A percentile compares a stretch with the other conserved stretches of the same genome.
phyloP scores from a whole-genome alignment of 768 basidiomycete species.

The Pholiota microspora region DNA sequence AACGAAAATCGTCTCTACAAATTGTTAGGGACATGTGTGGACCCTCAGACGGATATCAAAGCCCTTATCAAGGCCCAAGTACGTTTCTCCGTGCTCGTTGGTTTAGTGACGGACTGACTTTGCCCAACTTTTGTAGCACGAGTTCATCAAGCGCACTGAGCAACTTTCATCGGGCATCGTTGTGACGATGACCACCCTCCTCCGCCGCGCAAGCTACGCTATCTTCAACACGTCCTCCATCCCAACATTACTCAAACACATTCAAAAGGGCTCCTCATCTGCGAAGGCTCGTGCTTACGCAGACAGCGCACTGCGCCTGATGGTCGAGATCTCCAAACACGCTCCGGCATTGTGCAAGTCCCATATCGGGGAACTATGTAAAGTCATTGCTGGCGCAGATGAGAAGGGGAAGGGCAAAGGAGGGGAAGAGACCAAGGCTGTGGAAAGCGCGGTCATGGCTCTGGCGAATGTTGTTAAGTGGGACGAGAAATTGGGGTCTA shows the following conservation, averaged over 20 bases:
- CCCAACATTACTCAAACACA: conserved; percentile 71
- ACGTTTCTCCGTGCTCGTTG: conserved; percentile 18
- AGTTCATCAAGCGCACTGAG: conserved; percentile 76
- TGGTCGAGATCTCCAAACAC: conserved; percentile 70
- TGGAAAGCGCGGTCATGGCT: conserved; percentile 74
- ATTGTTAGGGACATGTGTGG: conserved; percentile 76
- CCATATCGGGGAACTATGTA: conserved; percentile 75
- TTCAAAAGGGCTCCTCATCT: conserved; percentile 47
- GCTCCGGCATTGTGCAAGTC: conserved; percentile 69
- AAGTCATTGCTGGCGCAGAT: conserved; percentile 67
- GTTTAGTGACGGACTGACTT: not conserved
- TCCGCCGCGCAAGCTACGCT: conserved; percentile 69
- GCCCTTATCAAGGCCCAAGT: conserved; percentile 77
- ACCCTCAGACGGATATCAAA: conserved; percentile 82
- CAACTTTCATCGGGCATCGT: conserved; percentile 59
- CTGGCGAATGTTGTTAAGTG: conserved; percentile 63
- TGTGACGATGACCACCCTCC: conserved; percentile 66
- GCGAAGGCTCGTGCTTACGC: conserved; percentile 35
- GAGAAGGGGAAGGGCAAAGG: conserved; percentile 19
- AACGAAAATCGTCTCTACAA: conserved; percentile 89
- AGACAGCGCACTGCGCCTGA: conserved; percentile 48
- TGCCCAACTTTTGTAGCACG: conserved; percentile 44
- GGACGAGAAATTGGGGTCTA: conserved; percentile 54
- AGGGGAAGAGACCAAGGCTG: conserved; percentile 31
- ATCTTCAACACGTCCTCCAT: conserved; percentile 86